These are phyloP conservation scores for Neonectria faginata DNA, from an alignment of 2,329 filamentous ascomycete species.

Conservation along the genomic window DNA sequence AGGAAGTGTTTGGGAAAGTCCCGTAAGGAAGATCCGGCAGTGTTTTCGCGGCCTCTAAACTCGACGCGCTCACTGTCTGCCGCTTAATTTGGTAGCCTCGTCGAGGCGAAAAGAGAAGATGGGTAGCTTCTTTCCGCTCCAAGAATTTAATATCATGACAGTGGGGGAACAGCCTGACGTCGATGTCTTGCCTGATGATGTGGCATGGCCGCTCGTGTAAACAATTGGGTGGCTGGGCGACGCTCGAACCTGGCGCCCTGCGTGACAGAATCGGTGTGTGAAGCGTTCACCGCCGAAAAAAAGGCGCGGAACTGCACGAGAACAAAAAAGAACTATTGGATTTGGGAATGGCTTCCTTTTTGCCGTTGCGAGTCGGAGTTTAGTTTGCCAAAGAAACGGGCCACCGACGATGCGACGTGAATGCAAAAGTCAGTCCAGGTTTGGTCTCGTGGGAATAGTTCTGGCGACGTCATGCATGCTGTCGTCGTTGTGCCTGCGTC, in stretches of 20 bases:
- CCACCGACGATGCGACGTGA: neutral
- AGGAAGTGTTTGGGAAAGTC: constrained; percentile 1
- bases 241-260: constrained; percentile 14
- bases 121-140: constrained; percentile 1
- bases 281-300: neutral
- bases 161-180: constrained; percentile 17
- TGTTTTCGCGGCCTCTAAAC: constrained; percentile 1
- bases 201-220: constrained; percentile 40
- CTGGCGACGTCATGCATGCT: constrained; percentile 19
- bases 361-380: neutral
- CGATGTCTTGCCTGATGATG: constrained; percentile 24
- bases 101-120: neutral
- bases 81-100: constrained; percentile 22
- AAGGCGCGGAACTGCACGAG: neutral
- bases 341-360: neutral
- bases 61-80: constrained; percentile 11
- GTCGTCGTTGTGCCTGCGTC: constrained; percentile 6
- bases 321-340: neutral
- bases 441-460: constrained; percentile 15
- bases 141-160: constrained; percentile 14
- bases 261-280: constrained; percentile 2
- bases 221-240: constrained; percentile 47
- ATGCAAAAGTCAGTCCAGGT: constrained; percentile 2
- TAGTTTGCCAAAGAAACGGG: neutral
- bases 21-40: neutral